These are phyloP conservation scores for Cercospora janseana DNA, from an alignment of 2,329 filamentous ascomycete species.

Conservation along the genomic window DNA sequence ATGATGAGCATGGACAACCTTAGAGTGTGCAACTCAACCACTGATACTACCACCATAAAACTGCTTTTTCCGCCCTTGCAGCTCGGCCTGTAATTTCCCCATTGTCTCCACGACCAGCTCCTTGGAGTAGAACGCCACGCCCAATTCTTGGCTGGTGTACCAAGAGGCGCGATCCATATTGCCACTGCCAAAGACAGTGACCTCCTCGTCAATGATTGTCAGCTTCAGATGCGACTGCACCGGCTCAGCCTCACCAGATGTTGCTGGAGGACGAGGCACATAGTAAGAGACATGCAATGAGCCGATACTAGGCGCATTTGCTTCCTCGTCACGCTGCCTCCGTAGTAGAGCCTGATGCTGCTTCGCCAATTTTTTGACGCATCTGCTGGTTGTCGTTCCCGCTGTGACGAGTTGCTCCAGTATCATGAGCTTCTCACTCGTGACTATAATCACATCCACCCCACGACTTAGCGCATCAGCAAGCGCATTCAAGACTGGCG, in stretches of 20 bases:
- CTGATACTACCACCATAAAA: constrained; percentile 13
- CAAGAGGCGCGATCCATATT: constrained; percentile 84
- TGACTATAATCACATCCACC: constrained; percentile 57
- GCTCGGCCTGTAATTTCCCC: constrained; percentile 18
- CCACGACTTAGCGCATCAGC: constrained; percentile 62
- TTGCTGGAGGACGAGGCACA: constrained; percentile 41
- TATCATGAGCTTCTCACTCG: constrained; percentile 43
- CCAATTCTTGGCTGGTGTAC: constrained; percentile 83
- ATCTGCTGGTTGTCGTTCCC: constrained; percentile 68
- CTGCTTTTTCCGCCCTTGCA: constrained; percentile 23
- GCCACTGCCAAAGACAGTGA: constrained; percentile 70
- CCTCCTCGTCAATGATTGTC: constrained; percentile 67
- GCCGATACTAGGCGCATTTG: constrained; percentile 47
- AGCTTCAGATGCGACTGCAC: constrained; percentile 77
- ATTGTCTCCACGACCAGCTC: constrained; percentile 38
- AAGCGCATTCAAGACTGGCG: constrained; percentile 61
- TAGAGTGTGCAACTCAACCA: neutral
- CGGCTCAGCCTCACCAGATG: constrained; percentile 49
- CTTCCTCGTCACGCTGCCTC: constrained; percentile 43
- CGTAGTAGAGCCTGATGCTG: constrained; percentile 46
- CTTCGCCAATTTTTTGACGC: constrained; percentile 59
- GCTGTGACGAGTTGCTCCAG: constrained; percentile 79
- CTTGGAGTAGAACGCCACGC: constrained; percentile 56
- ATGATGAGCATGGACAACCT: constrained; percentile 14
- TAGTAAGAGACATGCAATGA: constrained; percentile 61